Conservation (phyloP, 164 flowering plant genomes). For the Warburgia ugandensis region DNA sequence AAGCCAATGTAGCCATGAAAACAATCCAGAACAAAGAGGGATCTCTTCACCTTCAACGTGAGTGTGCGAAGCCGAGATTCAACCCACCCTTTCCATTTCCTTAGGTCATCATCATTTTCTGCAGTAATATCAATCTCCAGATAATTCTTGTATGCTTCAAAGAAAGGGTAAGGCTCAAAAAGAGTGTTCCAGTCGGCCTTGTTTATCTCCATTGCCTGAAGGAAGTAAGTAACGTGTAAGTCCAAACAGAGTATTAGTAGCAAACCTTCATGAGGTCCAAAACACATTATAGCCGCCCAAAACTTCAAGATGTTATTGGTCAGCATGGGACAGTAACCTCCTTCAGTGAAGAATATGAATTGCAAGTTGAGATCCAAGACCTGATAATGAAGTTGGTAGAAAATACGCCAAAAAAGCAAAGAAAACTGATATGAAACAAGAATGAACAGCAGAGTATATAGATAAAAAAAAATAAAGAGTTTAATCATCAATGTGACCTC, state of each 20-base stretch:
- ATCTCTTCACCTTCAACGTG: slow-evolving; percentile 54
- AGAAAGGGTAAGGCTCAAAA: slow-evolving; percentile 72
- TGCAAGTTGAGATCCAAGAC: too few relatives aligned
- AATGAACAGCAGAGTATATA: too few relatives aligned
- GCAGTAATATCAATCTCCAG: slow-evolving; percentile 74
- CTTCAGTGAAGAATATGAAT: too few relatives aligned
- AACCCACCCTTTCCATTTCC: slow-evolving; percentile 95
- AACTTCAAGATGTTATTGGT: too few relatives aligned
- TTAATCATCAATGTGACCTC: too few relatives aligned
- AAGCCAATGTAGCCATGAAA: not conserved
- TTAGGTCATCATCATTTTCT: slow-evolving; percentile 56
- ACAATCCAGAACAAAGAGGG: not conserved
- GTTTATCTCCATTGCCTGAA: slow-evolving; percentile 67
- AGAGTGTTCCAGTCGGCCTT: slow-evolving; percentile 61
- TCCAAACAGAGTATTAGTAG: not conserved
- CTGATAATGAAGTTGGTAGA: too few relatives aligned
- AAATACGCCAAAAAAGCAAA: too few relatives aligned
- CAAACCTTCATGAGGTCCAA: too few relatives aligned
- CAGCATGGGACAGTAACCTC: too few relatives aligned
- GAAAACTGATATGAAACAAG: too few relatives aligned
- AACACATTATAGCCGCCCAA: too few relatives aligned
- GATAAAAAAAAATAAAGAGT: too few relatives aligned
- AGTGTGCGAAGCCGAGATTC: slow-evolving; percentile 87
- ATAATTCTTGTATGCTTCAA: slow-evolving; percentile 82
- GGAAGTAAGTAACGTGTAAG: not conserved